Evolutionary conservation across 1,139 yeast genomes (phyloP).

Genomic region (Saccharomyces hybrid): DNA sequence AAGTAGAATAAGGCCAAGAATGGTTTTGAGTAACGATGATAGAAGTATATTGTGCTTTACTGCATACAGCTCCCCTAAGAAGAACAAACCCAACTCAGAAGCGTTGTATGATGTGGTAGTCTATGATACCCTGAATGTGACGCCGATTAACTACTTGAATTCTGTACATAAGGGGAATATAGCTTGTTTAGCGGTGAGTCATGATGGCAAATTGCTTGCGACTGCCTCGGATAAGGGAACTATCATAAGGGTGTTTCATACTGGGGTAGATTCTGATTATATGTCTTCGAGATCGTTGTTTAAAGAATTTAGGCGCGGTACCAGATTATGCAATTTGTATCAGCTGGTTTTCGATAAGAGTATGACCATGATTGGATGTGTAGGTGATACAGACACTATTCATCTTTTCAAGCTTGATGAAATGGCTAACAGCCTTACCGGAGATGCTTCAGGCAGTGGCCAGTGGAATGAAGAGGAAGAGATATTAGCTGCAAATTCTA

Average conservation of each 20-base stretch:
- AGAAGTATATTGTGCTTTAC: constrained; percentile 28
- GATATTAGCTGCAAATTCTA: constrained; percentile 2
- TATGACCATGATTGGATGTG: constrained; percentile 51
- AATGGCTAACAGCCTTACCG: constrained; percentile 2
- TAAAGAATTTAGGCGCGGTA: constrained; percentile 62
- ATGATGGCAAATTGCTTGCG: constrained; percentile 49
- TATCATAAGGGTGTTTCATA: constrained; percentile 49
- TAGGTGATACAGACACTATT: constrained; percentile 60
- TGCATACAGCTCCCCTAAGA: constrained; percentile 17
- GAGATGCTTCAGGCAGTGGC: constrained; percentile 1
- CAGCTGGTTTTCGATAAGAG: constrained; percentile 49
- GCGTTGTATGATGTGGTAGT: constrained; percentile 32
- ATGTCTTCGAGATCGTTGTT: constrained; percentile 29
- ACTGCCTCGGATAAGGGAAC: constrained; percentile 72
- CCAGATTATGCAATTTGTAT: constrained; percentile 50
- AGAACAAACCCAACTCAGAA: constrained; percentile 14
- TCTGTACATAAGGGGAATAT: constrained; percentile 29
- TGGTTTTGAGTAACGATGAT: constrained; percentile 28
- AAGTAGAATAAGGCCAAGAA: constrained; percentile 14
- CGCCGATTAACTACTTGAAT: constrained; percentile 49
- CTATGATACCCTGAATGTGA: constrained; percentile 52
- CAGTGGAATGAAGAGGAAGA: constrained; percentile 10
- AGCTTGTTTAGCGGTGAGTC: constrained; percentile 33
- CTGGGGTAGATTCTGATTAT: constrained; percentile 25
- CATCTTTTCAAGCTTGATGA: constrained; percentile 50